phyloP scores from a whole-genome alignment of 116 monocot species.

The Trichopus zeylanicus region DNA sequence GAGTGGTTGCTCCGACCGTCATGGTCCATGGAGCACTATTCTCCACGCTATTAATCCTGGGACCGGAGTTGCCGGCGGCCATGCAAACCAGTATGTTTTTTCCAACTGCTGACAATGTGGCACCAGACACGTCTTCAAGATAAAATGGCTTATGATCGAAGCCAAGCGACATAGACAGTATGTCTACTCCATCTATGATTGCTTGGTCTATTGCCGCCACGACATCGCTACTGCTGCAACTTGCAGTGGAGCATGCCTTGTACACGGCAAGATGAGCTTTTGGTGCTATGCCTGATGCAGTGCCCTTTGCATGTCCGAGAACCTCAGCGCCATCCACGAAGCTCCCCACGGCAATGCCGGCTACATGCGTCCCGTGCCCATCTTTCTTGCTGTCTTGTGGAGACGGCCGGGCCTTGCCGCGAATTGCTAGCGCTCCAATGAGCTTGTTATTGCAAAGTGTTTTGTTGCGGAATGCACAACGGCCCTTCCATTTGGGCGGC shows the following conservation, averaged over 20 bases:
- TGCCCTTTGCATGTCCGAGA: neutral
- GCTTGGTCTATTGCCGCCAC: slow-evolving; percentile 8
- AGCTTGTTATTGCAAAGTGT: slow-evolving; percentile 20
- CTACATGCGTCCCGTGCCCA: slow-evolving; percentile 6
- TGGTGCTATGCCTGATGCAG: neutral
- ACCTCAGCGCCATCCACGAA: neutral
- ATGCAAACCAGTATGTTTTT: neutral
- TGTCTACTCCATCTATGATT: slow-evolving; percentile 8
- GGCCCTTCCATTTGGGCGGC: neutral
- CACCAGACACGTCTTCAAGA: neutral
- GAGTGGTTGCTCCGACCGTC: slow-evolving; percentile 7
- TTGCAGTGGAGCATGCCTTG: neutral
- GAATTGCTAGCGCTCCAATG: slow-evolving; percentile 3
- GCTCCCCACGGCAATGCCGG: neutral
- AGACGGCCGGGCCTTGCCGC: neutral
- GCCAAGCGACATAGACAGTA: neutral
- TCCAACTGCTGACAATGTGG: neutral
- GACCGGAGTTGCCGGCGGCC: slow-evolving; percentile 4
- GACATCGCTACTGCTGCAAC: slow-evolving; percentile 1
- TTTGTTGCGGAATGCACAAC: neutral
- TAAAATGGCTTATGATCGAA: neutral
- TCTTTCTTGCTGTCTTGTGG: neutral
- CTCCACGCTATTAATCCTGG: neutral
- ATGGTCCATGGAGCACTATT: slow-evolving; percentile 8
- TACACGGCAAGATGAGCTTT: neutral